Evolutionary conservation across 2,329 filamentous ascomycete species (phyloP), one percentile per base, ranked within the genome.

Genomic region (Fonsecaea erecta): DNA sequence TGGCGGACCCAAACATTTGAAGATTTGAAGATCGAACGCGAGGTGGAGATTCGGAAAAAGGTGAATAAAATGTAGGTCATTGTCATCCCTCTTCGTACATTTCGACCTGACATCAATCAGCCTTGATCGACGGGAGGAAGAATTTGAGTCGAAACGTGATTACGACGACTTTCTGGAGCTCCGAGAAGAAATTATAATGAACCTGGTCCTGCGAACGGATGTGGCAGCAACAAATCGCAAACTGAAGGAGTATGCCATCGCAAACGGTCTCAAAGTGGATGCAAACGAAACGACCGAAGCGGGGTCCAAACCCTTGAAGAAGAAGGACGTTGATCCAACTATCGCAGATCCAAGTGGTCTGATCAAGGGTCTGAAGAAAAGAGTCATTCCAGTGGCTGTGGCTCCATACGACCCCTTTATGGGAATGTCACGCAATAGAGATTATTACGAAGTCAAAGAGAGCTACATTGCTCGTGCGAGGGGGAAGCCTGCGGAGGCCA

Each of bases 91-190:
- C 43, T 6, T 51, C 37, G 28, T 59, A 40, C 35, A 34, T 35
- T 54, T 55, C 62, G 57, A 21, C 43, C 2, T 81, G 80, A 58
- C 37, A 7, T n/a, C 18, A 4, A n/a, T 4, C 64, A 90, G 94
- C 9, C 94, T 98, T 78, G 97, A 98, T 80, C 90, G 92, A 73
- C 83, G 87, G 18, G 90, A 97, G 79, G 91, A 95, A 68, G 95
- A 99, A 76, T 99, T 99, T 73, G 90, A 96, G 77, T 88, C 86
- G 1, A 83, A 97, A 65, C 81, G 86, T 51, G 90, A 88, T 74
- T 99, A 89, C 82, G 97, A 99, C 79, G 89, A 97, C 77, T 97
- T 98, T 80, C 87, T 99, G 12, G 92, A 98, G 78, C 88, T 91
- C 74, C 92, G 97, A 43, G 95, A 99, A 81, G 88, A 90, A 70